These are phyloP conservation scores for Aspergillus sp. DNA, from an alignment of 2,329 filamentous ascomycete genomes.

Conservation along the genomic window DNA sequence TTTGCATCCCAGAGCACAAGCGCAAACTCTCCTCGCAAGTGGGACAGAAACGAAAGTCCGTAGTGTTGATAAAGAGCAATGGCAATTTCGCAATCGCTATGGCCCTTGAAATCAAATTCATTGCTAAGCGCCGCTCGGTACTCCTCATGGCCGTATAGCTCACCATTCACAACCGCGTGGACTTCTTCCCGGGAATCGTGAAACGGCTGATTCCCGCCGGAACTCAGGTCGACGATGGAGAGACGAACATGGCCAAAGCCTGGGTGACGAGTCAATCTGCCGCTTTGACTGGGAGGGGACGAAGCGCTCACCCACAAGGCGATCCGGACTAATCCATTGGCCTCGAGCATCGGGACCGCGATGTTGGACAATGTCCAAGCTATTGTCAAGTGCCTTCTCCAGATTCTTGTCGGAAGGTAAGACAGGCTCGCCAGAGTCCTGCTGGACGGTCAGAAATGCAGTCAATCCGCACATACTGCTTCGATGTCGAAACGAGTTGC, in stretches of 20 bases:
- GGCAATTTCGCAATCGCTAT: constrained; percentile 45
- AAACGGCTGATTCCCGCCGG: constrained; percentile 41
- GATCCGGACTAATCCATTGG: constrained; percentile 39
- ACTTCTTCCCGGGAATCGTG: constrained; percentile 31
- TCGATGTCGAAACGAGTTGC: too few relatives aligned
- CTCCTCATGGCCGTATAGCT: constrained; percentile 47
- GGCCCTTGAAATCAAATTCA: constrained; percentile 38
- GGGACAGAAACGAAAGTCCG: constrained; percentile 37
- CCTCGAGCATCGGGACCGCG: constrained; percentile 39
- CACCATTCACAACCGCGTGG: constrained; percentile 52
- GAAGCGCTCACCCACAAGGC: constrained; percentile 28
- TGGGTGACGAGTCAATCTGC: constrained; percentile 9
- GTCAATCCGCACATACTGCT: constrained; percentile 1
- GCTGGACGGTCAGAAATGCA: neutral
- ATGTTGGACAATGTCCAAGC: constrained; percentile 34
- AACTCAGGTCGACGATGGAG: constrained; percentile 44
- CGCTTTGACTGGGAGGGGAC: neutral
- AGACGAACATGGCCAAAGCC: constrained; percentile 44
- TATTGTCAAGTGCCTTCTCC: constrained; percentile 13
- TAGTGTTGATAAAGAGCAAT: constrained; percentile 44
- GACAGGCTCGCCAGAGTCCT: neutral
- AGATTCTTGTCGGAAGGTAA: constrained; percentile 1
- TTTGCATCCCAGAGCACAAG: constrained; percentile 44
- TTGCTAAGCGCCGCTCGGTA: constrained; percentile 31
- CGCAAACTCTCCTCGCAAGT: constrained; percentile 48